Conservation (phyloP, 768 basidiomycete species). For the Tulasnella sp. region DNA sequence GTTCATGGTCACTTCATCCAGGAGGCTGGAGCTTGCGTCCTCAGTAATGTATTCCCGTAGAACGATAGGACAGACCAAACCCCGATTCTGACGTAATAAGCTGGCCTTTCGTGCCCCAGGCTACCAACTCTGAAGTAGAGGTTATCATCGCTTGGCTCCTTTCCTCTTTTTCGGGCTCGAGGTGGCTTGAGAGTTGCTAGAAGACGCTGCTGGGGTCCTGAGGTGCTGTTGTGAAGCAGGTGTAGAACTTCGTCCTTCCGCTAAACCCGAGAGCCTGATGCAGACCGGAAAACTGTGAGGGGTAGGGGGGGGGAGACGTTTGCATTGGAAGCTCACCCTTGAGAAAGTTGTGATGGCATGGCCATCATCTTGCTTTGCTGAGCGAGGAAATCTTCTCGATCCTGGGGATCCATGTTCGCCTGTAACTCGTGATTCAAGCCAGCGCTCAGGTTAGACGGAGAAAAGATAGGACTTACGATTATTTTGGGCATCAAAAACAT, state of each 20-base stretch:
- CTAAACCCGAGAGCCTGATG: not conserved
- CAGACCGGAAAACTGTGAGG: not conserved
- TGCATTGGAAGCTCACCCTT: not conserved
- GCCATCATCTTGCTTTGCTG: constrained; percentile 24
- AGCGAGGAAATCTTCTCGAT: constrained; percentile 22
- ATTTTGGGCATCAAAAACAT: constrained; percentile 31
- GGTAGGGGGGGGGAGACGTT: not conserved
- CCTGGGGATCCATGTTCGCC: constrained; percentile 32
- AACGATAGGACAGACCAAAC: not conserved
- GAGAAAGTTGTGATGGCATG: not conserved
- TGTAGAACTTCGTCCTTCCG: not conserved
- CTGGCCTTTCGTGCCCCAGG: not conserved
- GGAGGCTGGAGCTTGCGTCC: not conserved
- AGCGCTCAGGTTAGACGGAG: not conserved
- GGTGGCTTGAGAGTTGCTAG: not conserved
- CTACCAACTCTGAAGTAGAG: not conserved
- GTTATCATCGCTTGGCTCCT: not conserved
- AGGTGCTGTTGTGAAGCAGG: not conserved
- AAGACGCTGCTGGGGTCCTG: not conserved
- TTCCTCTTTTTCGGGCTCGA: constrained; percentile 3
- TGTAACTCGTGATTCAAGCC: not conserved
- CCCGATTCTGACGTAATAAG: not conserved
- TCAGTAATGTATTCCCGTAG: not conserved
- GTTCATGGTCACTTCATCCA: not conserved
- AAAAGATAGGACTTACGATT: constrained; percentile 6